Evolutionary conservation across 73 alveolate species (phyloP), one percentile per base, ranked within the genome.

Genomic region (Paramecium primaurelia): DNA sequence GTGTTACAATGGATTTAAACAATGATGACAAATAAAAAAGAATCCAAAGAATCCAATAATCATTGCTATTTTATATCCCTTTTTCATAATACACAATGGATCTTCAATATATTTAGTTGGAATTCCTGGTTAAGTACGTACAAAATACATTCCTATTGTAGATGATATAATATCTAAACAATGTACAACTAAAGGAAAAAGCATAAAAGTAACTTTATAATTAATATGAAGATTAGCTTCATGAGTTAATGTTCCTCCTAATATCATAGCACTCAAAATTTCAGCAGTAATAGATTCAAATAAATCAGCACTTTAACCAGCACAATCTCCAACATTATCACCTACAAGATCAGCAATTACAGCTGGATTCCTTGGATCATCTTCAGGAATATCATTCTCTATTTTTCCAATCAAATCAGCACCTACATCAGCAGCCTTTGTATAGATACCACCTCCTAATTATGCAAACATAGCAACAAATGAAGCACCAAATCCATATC

Each of bases 361-460:
- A 22, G 99, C 99, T 37, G 99, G 99, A 73, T 97, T 97, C 38
- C 99, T 94, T 1, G 98, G 98, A 86, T 97, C 99, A 84, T 96
- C 99, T 86, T 97, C 99, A 40, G 99, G 99, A 45, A 97, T 97
- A 42, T 95, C 98, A 38, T 86, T 73, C 80, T 97, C 99, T 44
- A 97, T 97, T 77, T 96, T 96, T n/a, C 97, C 99, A 32, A 96
- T 95, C 89, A 95, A 86, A 92, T 97, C 99, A 58, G 99, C 99
- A 14, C 99, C 99, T 7, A 97, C 99, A 91, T 97, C 99, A 1
- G 99, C 99, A 5, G 99, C 99, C 83, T 96, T 96, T 25, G 98
- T 96, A 71, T 80, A 96, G 20, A 96, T 96, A 8, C 98, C 98
- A 16, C 98, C 98, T 71, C 98, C 98, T 14, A 96, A 89, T 77